phyloP scores from a whole-genome alignment of 192 early-diverging fungal genomes.

The Coemansia sp. region DNA sequence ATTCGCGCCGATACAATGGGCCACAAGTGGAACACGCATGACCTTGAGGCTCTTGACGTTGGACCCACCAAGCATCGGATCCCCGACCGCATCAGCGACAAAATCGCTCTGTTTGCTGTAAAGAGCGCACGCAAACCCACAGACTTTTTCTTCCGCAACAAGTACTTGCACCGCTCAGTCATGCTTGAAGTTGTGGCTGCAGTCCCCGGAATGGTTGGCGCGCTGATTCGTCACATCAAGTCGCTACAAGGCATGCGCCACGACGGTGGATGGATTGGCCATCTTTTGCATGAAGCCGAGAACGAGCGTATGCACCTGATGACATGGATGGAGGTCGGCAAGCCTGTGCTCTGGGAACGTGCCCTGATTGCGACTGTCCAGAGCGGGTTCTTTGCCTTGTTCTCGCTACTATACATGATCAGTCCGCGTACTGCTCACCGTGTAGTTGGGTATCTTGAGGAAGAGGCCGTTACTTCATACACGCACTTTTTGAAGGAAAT shows the following conservation, averaged over 20 bases:
- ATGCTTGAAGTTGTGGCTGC: conserved; percentile 74
- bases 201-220: conserved; percentile 89
- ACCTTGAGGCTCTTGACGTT: conserved; percentile 63
- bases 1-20: conserved; percentile 56
- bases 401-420: conserved; percentile 77
- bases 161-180: conserved; percentile 76
- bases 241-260: conserved; percentile 72
- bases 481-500: conserved; percentile 84
- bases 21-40: conserved; percentile 52
- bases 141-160: conserved; percentile 68
- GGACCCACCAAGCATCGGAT: conserved; percentile 59
- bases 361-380: conserved; percentile 73
- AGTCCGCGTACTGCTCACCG: conserved; percentile 82
- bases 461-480: conserved; percentile 89
- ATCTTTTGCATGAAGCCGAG: conserved; percentile 88
- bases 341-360: conserved; percentile 63
- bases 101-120: conserved; percentile 60
- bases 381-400: conserved; percentile 88
- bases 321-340: conserved; percentile 74
- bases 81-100: conserved; percentile 56
- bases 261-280: conserved; percentile 89
- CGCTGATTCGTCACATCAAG: conserved; percentile 73
- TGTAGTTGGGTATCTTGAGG: conserved; percentile 89
- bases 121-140: conserved; percentile 62
- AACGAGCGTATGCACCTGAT: conserved; percentile 78